Evolutionary conservation across 2,329 filamentous ascomycete genomes (phyloP), one percentile per base, ranked within the genome.

Genomic region (Beauveria bassiana): DNA sequence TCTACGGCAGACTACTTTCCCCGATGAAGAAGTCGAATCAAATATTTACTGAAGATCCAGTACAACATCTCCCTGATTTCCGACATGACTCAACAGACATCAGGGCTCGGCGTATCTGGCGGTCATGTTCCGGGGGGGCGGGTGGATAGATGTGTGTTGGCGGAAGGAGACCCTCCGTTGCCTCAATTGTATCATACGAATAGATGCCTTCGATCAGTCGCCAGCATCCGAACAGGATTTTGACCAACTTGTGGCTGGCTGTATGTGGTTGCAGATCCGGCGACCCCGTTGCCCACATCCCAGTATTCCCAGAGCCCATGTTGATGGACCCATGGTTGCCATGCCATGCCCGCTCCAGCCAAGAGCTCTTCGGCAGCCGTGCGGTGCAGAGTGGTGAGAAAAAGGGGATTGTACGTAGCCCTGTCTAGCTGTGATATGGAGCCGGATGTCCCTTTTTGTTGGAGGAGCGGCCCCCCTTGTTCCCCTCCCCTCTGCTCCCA

Each of bases 381-480:
- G 54, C 24, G 10, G 45, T 20, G 22, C 31, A 57, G 22, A 16
- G 16, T 38, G 34, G 46, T 14, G 28, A 31, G 8, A 9, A 9
- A 46, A 34, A 26, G 28, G 43, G 18, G 46, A 50, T 49, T 28
- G 46, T 4, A 34, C 46, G 31, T n/a, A 45, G 57, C 57, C 57
- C 57, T 59, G 57, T 59, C 46, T 51, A 59, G 57, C 57, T 59
- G 57, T 40, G 49, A 52, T 43, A 50, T 59, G 57, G 57, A 59
- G 47, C 31, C 38, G 16, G 46, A 20, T 49, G 31, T 20, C 56
- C 45, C 45, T 51, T 45, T 26, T 50, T 46, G 31, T 24, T 59
- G 46, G 43, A 31, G 28, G 45, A 59, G 46, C 57, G 57, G 57
- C 57, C 45, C 34, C 45, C 12, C 45, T n/a, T 26, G 47, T 42